phyloP scores from a whole-genome alignment of 306 rosid species.

The Rosa chinensis region DNA sequence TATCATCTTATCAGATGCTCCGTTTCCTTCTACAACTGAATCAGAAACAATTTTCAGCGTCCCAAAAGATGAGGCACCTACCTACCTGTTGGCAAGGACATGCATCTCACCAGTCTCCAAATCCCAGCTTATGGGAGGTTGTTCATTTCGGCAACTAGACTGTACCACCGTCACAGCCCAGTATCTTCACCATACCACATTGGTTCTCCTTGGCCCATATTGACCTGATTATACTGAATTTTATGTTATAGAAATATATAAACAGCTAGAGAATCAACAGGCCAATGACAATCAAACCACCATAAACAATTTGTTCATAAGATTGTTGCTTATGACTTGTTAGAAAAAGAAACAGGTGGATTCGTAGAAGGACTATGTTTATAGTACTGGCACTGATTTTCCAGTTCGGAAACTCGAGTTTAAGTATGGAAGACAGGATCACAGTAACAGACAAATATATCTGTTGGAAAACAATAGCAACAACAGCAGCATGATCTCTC shows the following conservation, averaged over 20 bases:
- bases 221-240: no score
- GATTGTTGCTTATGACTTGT: no score
- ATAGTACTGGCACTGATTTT: not conserved
- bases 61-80: not conserved
- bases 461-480: not conserved
- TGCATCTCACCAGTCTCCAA: not conserved
- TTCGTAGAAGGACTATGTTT: not conserved
- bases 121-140: no score
- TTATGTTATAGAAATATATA: no score
- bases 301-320: not conserved
- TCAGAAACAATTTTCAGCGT: not conserved
- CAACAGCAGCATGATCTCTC: not conserved
- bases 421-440: no score
- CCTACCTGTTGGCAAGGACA: not conserved
- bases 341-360: no score
- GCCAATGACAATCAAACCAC: no score
- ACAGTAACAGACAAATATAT: not conserved
- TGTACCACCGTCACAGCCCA: no score
- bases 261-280: no score
- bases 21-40: not conserved
- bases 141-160: no score
- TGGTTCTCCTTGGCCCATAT: no score
- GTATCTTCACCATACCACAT: no score
- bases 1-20: not conserved
- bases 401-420: not conserved